These are phyloP conservation scores for Cyclotella cryptica DNA, from an alignment of 108 stramenopile species.

Conservation along the genomic window DNA sequence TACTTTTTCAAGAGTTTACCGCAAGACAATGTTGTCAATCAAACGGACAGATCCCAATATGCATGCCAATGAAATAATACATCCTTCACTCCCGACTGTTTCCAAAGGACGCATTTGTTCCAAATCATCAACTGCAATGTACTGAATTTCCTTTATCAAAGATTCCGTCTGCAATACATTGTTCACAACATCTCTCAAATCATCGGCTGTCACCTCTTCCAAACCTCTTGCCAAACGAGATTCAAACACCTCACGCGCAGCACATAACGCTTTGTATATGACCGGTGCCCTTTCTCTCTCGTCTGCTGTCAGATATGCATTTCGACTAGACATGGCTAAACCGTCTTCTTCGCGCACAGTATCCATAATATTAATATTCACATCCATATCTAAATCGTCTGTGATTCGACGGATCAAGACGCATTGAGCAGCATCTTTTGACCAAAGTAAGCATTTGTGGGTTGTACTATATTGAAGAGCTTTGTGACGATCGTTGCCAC, in stretches of 20 bases:
- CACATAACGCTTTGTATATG: constrained; percentile 77
- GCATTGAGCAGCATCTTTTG: constrained; percentile 98
- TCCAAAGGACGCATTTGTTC: constrained; percentile 78
- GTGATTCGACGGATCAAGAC: constrained; percentile 86
- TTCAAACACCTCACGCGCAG: constrained; percentile 63
- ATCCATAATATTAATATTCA: constrained; percentile 73
- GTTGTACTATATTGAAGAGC: constrained; percentile 95
- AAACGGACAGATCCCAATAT: constrained; percentile 84
- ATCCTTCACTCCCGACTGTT: constrained; percentile 61
- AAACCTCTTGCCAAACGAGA: constrained; percentile 43
- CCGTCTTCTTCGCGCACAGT: constrained; percentile 93
- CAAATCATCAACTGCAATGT: constrained; percentile 79
- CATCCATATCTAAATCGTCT: constrained; percentile 87
- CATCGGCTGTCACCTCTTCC: constrained; percentile 41
- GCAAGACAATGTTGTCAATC: constrained; percentile 89
- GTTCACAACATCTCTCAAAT: constrained; percentile 55
- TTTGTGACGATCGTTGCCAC: constrained; percentile 98
- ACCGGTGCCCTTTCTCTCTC: constrained; percentile 87
- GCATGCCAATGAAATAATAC: constrained; percentile 83
- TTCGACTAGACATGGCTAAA: constrained; percentile 95
- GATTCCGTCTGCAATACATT: constrained; percentile 69
- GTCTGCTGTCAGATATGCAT: constrained; percentile 87
- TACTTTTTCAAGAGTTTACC: background rate
- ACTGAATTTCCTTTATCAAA: constrained; percentile 81
- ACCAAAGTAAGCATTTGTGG: constrained; percentile 94